Evolutionary conservation across 2,329 filamentous ascomycete species (phyloP).

Genomic region (Paecilomyces formosus): DNA sequence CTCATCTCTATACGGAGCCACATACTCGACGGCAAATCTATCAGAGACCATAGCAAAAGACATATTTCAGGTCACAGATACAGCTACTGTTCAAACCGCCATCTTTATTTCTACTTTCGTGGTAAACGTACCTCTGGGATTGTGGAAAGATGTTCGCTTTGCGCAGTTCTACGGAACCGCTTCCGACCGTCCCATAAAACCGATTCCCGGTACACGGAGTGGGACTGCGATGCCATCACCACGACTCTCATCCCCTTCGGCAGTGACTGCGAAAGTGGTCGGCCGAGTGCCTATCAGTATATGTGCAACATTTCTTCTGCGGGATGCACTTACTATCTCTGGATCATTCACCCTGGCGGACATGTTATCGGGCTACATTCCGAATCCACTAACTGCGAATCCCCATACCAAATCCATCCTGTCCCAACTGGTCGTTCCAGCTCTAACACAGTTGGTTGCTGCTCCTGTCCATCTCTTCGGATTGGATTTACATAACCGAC

Average conservation of each 20-base stretch:
- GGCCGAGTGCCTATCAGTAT: background rate
- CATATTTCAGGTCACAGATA: slow-evolving; percentile 21
- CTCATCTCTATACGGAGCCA: slow-evolving; percentile 64
- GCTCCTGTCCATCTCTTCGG: slow-evolving; percentile 82
- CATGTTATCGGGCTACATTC: slow-evolving; percentile 13
- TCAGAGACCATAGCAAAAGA: slow-evolving; percentile 68
- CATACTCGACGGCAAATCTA: slow-evolving; percentile 75
- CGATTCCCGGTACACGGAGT: background rate
- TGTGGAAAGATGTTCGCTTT: slow-evolving; percentile 24
- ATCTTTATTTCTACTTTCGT: slow-evolving; percentile 55
- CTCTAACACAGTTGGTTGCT: slow-evolving; percentile 65
- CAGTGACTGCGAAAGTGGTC: background rate
- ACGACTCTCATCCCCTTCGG: background rate
- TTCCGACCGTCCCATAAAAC: background rate
- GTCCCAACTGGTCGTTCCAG: slow-evolving; percentile 70
- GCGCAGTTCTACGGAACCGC: slow-evolving; percentile 66
- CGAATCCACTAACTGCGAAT: slow-evolving; percentile 13
- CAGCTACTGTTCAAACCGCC: slow-evolving; percentile 46
- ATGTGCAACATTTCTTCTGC: slow-evolving; percentile 59
- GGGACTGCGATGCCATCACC: background rate
- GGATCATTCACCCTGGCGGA: slow-evolving; percentile 23
- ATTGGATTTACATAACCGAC: slow-evolving; percentile 68
- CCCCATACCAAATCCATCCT: slow-evolving; percentile 16
- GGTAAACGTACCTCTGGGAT: slow-evolving; percentile 21
- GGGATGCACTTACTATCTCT: slow-evolving; percentile 82